phyloP scores from a whole-genome alignment of 2,329 filamentous ascomycete genomes.

The Exophiala viscosa region DNA sequence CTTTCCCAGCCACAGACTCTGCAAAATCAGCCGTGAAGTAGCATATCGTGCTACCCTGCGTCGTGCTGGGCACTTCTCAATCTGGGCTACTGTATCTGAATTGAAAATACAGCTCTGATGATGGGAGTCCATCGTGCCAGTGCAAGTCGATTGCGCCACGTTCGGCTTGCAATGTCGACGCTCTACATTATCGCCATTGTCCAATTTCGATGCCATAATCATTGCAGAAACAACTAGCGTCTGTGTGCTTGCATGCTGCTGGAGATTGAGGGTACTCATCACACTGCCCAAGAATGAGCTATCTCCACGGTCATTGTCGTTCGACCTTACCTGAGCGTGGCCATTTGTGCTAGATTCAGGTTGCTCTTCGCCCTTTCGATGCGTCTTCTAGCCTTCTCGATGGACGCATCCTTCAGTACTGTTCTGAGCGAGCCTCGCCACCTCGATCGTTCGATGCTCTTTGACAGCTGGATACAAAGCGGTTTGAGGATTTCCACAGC shows the following conservation, averaged over 20 bases:
- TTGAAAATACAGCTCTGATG: no score
- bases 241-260: slow-evolving; percentile 7
- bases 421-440: slow-evolving; percentile 5
- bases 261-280: slow-evolving; percentile 5
- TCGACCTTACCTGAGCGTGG: slow-evolving; percentile 2
- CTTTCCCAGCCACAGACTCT: slow-evolving; percentile 7
- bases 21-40: slow-evolving; percentile 2
- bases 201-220: not conserved
- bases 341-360: slow-evolving; percentile 5
- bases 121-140: not conserved
- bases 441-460: slow-evolving; percentile 5
- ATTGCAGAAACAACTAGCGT: not conserved
- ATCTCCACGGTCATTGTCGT: not conserved
- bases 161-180: not conserved
- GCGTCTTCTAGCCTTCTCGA: slow-evolving; percentile 1
- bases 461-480: slow-evolving; percentile 1
- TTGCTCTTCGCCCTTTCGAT: slow-evolving; percentile 7
- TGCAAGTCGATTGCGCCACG: not conserved
- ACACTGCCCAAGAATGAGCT: not conserved
- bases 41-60: not conserved
- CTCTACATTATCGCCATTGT: not conserved
- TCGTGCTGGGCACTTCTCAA: no score
- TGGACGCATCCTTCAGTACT: slow-evolving; percentile 4
- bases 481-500: slow-evolving; percentile 4
- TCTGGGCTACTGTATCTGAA: no score